Evolutionary conservation across 208 protist species (phyloP).

Genomic region (Trypanosoma melophagium): DNA sequence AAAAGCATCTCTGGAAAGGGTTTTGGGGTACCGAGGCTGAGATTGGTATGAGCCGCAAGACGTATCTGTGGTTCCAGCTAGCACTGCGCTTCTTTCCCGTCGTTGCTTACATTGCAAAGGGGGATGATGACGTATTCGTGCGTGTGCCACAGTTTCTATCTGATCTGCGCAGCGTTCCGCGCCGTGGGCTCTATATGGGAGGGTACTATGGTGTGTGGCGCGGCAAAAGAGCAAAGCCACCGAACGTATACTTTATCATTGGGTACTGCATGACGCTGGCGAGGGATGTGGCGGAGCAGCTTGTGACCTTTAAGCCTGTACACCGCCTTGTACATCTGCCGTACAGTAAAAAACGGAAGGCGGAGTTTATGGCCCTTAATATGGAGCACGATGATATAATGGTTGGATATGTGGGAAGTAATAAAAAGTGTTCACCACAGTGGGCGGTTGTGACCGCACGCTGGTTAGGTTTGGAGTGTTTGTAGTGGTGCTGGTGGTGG

Average conservation of each 20-base stretch:
- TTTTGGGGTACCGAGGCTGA: too few species aligned
- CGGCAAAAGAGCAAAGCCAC: not conserved
- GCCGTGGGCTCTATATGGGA: not conserved
- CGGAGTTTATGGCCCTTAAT: not conserved
- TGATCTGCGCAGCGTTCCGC: not conserved
- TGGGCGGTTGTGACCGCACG: too few species aligned
- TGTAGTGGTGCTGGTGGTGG: too few species aligned
- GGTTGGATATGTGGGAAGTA: not conserved
- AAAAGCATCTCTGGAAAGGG: too few species aligned
- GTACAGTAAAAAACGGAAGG: not conserved
- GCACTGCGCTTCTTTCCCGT: not conserved
- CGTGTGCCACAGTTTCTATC: too few species aligned
- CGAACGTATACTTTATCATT: not conserved
- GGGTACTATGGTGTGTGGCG: not conserved
- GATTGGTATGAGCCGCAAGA: too few species aligned
- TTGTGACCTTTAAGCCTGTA: not conserved
- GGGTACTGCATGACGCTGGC: conserved; percentile 3
- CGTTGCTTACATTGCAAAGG: not conserved
- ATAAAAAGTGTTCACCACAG: not conserved
- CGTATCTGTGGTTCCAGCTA: not conserved
- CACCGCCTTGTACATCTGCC: conserved; percentile 3
- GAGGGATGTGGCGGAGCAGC: not conserved
- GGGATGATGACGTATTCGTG: not conserved
- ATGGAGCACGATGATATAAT: conserved; percentile 8
- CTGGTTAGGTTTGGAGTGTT: too few species aligned